Evolutionary conservation across 129 eudicot genomes (phyloP).

Genomic region (Saposhnikovia divaricata): DNA sequence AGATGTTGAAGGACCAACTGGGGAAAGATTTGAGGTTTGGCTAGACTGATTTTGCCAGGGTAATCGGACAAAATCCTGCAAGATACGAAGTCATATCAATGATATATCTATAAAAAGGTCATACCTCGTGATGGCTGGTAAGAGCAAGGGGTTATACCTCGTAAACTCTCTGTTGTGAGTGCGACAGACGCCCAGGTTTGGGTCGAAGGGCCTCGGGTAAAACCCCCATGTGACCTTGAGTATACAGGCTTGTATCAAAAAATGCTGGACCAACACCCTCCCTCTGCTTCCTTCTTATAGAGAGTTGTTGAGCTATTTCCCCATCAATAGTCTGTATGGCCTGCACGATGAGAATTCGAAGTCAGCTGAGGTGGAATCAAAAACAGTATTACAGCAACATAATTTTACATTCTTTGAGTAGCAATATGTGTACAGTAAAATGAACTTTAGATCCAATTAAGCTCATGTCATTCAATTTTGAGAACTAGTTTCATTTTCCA

Average conservation of each 20-base stretch:
- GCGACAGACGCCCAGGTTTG: constrained; percentile 91
- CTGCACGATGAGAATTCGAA: constrained; percentile 21
- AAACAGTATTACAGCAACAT: not conserved
- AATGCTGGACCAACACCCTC: constrained; percentile 64
- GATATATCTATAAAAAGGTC: not conserved
- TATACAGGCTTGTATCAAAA: constrained; percentile 69
- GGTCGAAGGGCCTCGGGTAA: constrained; percentile 92
- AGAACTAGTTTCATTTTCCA: not conserved
- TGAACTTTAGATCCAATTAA: not conserved
- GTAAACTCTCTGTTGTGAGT: constrained; percentile 92
- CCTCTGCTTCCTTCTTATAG: constrained; percentile 81
- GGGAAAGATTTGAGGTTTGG: constrained; percentile 52
- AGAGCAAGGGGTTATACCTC: constrained; percentile 41
- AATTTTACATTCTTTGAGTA: not conserved
- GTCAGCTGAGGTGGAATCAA: not conserved
- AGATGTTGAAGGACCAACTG: constrained; percentile 56
- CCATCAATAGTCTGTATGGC: constrained; percentile 88
- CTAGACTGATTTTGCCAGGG: constrained; percentile 83
- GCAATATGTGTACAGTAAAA: not conserved
- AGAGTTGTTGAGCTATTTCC: constrained; percentile 86
- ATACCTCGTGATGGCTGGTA: not conserved
- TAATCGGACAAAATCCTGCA: constrained; percentile 86
- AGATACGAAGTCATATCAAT: not conserved
- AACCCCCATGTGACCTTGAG: constrained; percentile 76
- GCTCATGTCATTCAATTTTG: not conserved